These are phyloP conservation scores for Neoascochyta sp. DNA, from an alignment of 2,329 filamentous ascomycete genomes.

Conservation along the genomic window DNA sequence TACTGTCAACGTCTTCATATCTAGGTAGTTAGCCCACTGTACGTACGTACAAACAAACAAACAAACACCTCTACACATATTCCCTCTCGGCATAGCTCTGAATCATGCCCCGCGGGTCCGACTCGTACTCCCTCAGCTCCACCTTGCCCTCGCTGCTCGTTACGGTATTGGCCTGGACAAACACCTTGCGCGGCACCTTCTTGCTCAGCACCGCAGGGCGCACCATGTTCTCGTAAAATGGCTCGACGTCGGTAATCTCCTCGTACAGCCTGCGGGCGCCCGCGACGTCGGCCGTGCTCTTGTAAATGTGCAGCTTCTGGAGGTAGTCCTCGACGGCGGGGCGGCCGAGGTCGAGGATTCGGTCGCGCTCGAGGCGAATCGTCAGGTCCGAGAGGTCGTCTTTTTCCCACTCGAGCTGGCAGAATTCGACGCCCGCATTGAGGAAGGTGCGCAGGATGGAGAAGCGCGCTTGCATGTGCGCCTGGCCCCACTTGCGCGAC, in stretches of 20 bases:
- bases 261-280: conserved; percentile 76
- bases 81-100: conserved; percentile 37
- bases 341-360: conserved; percentile 80
- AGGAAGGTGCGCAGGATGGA: conserved; percentile 83
- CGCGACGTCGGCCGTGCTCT: conserved; percentile 80
- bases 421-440: conserved; percentile 80
- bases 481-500: conserved; percentile 83
- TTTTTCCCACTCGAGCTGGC: conserved; percentile 69
- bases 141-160: conserved; percentile 49
- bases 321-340: conserved; percentile 81
- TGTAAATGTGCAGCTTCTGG: conserved; percentile 89
- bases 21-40: no score
- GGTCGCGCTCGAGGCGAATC: conserved; percentile 77
- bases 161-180: conserved; percentile 88
- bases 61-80: conserved; percentile 28
- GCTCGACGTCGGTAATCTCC: conserved; percentile 77
- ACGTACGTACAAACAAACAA: no score
- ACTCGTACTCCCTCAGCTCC: conserved; percentile 82
- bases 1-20: no score
- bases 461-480: conserved; percentile 85
- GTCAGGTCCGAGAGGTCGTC: conserved; percentile 76
- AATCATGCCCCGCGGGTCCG: conserved; percentile 69
- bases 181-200: conserved; percentile 83
- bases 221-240: conserved; percentile 80
- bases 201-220: conserved; percentile 70